Evolutionary conservation across 2,329 filamentous ascomycete genomes (phyloP), one percentile per base, ranked within the genome.

Genomic region (Epichloe gansuensis): DNA sequence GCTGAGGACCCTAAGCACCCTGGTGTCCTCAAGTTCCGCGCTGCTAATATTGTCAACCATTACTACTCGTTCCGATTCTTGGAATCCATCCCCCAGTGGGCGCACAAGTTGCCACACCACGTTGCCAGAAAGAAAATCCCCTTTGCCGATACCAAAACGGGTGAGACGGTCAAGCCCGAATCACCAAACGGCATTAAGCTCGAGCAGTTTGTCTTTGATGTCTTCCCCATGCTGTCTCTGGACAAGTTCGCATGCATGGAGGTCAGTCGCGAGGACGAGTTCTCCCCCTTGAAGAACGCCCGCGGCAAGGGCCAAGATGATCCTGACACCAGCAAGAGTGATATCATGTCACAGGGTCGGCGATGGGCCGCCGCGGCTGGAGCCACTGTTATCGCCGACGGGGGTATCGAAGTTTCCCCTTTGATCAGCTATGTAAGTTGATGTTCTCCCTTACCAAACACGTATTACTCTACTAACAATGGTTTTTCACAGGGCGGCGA

Each of bases 41-140:
- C 93, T 53, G 93, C 91, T 64, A 98, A 98, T 75, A 98, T 98
- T 61, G 93, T 98, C 73, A 98, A 98, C 77, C 93, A 98, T 78
- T 98, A 97, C 80, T 98, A 98, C 75, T 95, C 89, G 46, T 91
- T 90, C 76, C 74, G 79, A 59, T 97, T 96, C 78, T 79, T 98
- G 47, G 86, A 95, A 68, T 85, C 81, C 57, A 95, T 96, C 61
- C 89, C 93, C 53, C 73, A 82, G 61, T 96, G 89, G 87, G 82
- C 81, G 17, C 78, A 89, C 72, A 82, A 84, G 68, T 80, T 98
- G 50, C 91, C 91, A 15, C 93, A 97, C 69, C 93, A 98, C 75
- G 84, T 98, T 57, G 93, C 93, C 44, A 83, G 86, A 69, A 98
- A 98, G 85, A 98, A 98, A 86, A 98, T 98, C 56, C 90, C 91